Base-by-base conservation (phyloP, 1,284 basidiomycete species). In the Sphagnurus paluster region DNA sequence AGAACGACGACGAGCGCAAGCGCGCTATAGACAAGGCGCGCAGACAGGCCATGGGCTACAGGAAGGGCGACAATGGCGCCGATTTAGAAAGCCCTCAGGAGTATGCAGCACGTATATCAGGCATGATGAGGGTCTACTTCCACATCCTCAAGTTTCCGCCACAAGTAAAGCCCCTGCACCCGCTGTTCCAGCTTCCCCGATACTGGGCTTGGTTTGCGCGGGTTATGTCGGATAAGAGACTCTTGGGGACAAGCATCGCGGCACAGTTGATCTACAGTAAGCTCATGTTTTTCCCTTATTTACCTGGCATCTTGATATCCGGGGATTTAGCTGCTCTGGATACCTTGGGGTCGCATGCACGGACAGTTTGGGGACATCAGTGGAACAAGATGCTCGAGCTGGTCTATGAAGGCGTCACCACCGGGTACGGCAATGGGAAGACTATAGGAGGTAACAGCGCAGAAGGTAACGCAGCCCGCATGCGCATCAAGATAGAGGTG, bases 111-210 rank as follows among this genome's bases (percentile, higher is more conserved):
- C 81, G 96, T n/a, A 78, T 97, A 55, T 70, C 81, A 21, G 93
- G 93, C 5, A 80, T 95, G 37, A 77, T 93, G 73, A 82, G 93
- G 8, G 80, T 99, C 17, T 99, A 97, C 71, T 92, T 93, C 63
- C 78, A 85, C 6, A 80, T 97, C 46, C 64, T 95, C 30, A 77
- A 70, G 49, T 68, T 71, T 17, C 56, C 60, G 7, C 70, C 71
- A 16, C 57, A 67, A 17, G 56, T 66, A 40, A 59, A 62, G 43
- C 74, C 77, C n/a, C 55, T 74, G 47, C 66, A 77, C 34, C 59
- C 57, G 19, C 68, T 77, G 66, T 86, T 82, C 62, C 80, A 80
- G 54, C 66, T 84, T 25, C 71, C 81, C 0, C 69, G 82, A 25
- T 77, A 76, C 48, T 91, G 89, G 88, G 69, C 71, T 3, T 89